Percentiles rank a stretch among this genome's conserved stretches.
These are phyloP conservation scores for Sextonia rubra DNA, from an alignment of 164 flowering plant species.

Conservation along the genomic window DNA sequence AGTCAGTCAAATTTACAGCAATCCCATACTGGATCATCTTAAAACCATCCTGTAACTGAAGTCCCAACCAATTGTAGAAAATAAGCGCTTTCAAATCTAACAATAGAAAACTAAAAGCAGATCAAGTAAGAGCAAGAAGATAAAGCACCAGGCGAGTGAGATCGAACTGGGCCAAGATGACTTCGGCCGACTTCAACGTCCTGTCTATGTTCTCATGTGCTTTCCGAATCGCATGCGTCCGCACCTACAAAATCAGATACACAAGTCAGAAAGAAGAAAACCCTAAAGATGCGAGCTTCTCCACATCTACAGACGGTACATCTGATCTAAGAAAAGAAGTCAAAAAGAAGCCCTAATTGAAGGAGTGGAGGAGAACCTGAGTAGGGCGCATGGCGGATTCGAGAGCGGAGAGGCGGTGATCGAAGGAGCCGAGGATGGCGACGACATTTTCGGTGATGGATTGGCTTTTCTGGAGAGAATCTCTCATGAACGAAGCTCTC, in stretches of 20 bases:
- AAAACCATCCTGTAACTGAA: not conserved
- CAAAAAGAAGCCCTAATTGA: not conserved
- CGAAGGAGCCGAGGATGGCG: slow-evolving; percentile 84
- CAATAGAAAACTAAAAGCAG: not conserved
- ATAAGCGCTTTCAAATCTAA: not conserved
- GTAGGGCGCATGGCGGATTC: slow-evolving; percentile 98
- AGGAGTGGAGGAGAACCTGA: slow-evolving; percentile 43
- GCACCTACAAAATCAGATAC: slow-evolving; percentile 34
- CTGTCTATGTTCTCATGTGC: slow-evolving; percentile 96
- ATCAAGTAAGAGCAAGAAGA: not conserved
- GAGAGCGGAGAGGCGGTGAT: slow-evolving; percentile 93
- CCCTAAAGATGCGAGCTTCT: not conserved
- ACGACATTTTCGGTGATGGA: slow-evolving; percentile 79
- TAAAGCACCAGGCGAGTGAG: slow-evolving; percentile 85
- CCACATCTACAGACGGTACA: not conserved
- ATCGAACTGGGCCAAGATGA: slow-evolving; percentile 76
- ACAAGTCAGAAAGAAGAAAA: not conserved
- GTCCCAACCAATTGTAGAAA: not conserved
- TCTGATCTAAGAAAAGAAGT: not conserved
- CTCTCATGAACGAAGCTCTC: slow-evolving; percentile 58
- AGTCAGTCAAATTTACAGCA: too few species aligned
- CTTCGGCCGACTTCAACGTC: slow-evolving; percentile 88
- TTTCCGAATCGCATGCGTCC: slow-evolving; percentile 81
- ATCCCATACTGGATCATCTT: too few species aligned
- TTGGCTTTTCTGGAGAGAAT: slow-evolving; percentile 83